A percentile compares a stretch with the other conserved stretches of the same genome.
Evolutionary conservation across 208 protist genomes (phyloP).

Genomic region (Trypanosoma vivax): DNA sequence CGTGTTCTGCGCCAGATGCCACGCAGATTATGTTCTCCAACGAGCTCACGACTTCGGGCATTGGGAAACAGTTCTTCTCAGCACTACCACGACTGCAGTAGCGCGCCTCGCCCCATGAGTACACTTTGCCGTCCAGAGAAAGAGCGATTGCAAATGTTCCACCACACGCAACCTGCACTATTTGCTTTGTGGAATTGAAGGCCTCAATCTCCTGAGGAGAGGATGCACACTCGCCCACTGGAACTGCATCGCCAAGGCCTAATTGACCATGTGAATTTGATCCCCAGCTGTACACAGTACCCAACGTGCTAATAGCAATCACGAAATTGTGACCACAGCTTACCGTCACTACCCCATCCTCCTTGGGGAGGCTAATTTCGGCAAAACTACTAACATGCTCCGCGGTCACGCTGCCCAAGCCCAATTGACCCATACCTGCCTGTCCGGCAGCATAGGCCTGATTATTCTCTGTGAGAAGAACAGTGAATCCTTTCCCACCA

Average conservation of each 20-base stretch:
- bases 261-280: conserved; percentile 50
- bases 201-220: conserved; percentile 30
- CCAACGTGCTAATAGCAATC: conserved; percentile 33
- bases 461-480: conserved; percentile 43
- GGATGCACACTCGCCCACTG: conserved; percentile 21
- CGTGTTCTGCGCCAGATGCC: conserved; percentile 55
- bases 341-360: conserved; percentile 24
- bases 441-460: conserved; percentile 36
- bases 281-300: conserved; percentile 61
- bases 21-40: conserved; percentile 35
- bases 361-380: too few species aligned
- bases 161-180: conserved; percentile 73
- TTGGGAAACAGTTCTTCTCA: neutral
- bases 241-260: conserved; percentile 12
- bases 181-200: conserved; percentile 14
- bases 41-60: conserved; percentile 18
- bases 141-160: conserved; percentile 59
- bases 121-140: conserved; percentile 42
- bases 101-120: conserved; percentile 41
- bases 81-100: conserved; percentile 45
- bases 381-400: conserved; percentile 31
- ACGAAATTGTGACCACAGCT: conserved; percentile 58
- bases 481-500: conserved; percentile 43
- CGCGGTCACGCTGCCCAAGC: too few species aligned
- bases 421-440: conserved; percentile 56